Evolutionary conservation across 305 asterid species (phyloP), one percentile per base, ranked within the genome.

Genomic region (Caryopteris hybrid): DNA sequence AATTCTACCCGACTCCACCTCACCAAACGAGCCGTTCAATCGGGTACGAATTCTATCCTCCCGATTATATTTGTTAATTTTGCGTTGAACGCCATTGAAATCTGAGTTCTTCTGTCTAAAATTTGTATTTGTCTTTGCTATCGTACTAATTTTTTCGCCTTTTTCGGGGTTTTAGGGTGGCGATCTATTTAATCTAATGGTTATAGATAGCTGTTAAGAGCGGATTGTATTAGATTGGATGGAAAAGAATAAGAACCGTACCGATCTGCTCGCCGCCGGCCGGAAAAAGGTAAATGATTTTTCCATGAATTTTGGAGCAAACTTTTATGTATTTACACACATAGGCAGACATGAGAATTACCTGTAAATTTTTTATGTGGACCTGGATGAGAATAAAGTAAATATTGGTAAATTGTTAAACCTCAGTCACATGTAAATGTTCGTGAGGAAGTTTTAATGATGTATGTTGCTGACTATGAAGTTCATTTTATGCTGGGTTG

Each of bases 191-290:
- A 61, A 66, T 51, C 61, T 66, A 76, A 83, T 74, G 88, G 79
- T 76, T 80, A 47, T 73, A 41, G 70, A 66, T 68, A 74, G 76
- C 69, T 74, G 57, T 67, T 80, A 72, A 72, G 64, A 68, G 75
- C 55, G 43, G 76, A 66, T 74, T 80, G 80, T 74, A 80, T 79
- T 73, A 67, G 83, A 76, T 80, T 75, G 68, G 77, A 91, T 94
- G 99, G 96, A 89, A 61, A 91, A 91, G 78, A 88, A 87, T 56
- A 93, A 90, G 72, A 87, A 72, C 84, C 86, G 95, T 17, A 82
- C 91, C 81, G 99, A 94, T 83, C 85, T 94, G 77, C 90, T 89
- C 41, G 95, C 95, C 48, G 96, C 95, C 14, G 99, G 99, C 63
- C 93, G 96, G 74, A 84, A 91, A 75, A 94, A 81, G 97, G 99